Evolutionary conservation across 1,284 basidiomycete genomes (phyloP).

Genomic region (Phellinidium pouzarii): DNA sequence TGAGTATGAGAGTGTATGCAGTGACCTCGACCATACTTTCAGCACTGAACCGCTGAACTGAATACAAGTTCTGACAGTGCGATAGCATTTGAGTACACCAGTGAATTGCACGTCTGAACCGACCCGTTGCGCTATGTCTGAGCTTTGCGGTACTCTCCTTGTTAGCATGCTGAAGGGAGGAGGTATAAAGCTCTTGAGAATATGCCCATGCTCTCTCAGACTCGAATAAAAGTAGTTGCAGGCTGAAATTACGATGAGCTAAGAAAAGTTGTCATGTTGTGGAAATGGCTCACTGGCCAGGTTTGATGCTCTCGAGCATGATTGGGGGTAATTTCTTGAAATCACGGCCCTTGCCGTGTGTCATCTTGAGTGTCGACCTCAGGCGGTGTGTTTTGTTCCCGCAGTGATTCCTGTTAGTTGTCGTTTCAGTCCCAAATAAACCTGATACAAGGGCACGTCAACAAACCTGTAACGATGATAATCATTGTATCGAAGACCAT

Average conservation of each 20-base stretch:
- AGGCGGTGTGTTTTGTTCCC: constrained; percentile 86
- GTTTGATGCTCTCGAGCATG: constrained; percentile 58
- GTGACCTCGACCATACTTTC: constrained; percentile 54
- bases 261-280: background rate
- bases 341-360: constrained; percentile 83
- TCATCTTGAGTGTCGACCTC: constrained; percentile 76
- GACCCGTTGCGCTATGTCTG: constrained; percentile 70
- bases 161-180: constrained; percentile 48
- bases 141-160: constrained; percentile 47
- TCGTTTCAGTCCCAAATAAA: constrained; percentile 1
- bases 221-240: constrained; percentile 82
- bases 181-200: constrained; percentile 70
- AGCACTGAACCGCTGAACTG: constrained; percentile 45
- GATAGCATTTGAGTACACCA: constrained; percentile 77
- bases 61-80: constrained; percentile 62
- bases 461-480: constrained; percentile 74
- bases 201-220: constrained; percentile 90
- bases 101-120: constrained; percentile 80
- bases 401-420: constrained; percentile 70
- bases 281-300: constrained; percentile 64
- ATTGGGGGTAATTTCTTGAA: constrained; percentile 78
- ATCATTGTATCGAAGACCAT: constrained; percentile 88
- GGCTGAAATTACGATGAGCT: constrained; percentile 35
- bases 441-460: background rate
- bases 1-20: constrained; percentile 65